Evolutionary conservation across 2,329 filamentous ascomycete genomes (phyloP).

Genomic region (Bertia moriformis): DNA sequence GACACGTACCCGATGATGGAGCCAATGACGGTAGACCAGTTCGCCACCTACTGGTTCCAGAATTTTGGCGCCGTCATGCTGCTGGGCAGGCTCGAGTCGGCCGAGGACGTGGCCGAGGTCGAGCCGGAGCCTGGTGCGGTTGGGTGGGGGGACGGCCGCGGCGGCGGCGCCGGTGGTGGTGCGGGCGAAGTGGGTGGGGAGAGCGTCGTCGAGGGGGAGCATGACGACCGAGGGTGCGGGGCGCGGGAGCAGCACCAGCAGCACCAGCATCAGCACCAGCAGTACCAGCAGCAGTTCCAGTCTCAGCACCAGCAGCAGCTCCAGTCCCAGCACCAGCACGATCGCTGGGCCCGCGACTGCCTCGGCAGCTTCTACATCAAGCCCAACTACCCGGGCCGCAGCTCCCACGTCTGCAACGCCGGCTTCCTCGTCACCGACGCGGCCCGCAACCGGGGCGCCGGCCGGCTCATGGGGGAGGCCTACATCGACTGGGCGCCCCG

Average conservation of each 20-base stretch:
- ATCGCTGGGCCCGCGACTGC: constrained; percentile 62
- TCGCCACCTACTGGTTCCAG: constrained; percentile 78
- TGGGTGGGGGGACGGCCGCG: too few species aligned
- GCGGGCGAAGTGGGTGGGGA: too few species aligned
- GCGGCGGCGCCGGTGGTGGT: too few species aligned
- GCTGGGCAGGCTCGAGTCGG: constrained; percentile 55
- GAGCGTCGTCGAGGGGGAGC: too few species aligned
- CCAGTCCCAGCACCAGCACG: not conserved
- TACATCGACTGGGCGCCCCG: constrained; percentile 67
- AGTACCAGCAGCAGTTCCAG: too few species aligned
- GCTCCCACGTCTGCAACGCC: constrained; percentile 81
- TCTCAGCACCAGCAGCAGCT: too few species aligned
- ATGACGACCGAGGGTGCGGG: too few species aligned
- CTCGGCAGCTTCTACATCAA: constrained; percentile 88
- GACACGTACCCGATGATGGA: constrained; percentile 86
- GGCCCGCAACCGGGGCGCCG: constrained; percentile 59
- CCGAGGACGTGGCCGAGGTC: constrained; percentile 31
- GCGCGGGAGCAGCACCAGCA: too few species aligned
- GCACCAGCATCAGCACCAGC: too few species aligned
- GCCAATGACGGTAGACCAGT: constrained; percentile 57
- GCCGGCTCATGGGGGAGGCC: constrained; percentile 60
- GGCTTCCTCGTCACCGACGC: constrained; percentile 64
- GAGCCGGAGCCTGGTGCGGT: too few species aligned
- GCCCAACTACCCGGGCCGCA: constrained; percentile 81
- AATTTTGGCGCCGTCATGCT: constrained; percentile 84